Base-by-base conservation (phyloP, 768 basidiomycete species). In the Trametes cubensis region DNA sequence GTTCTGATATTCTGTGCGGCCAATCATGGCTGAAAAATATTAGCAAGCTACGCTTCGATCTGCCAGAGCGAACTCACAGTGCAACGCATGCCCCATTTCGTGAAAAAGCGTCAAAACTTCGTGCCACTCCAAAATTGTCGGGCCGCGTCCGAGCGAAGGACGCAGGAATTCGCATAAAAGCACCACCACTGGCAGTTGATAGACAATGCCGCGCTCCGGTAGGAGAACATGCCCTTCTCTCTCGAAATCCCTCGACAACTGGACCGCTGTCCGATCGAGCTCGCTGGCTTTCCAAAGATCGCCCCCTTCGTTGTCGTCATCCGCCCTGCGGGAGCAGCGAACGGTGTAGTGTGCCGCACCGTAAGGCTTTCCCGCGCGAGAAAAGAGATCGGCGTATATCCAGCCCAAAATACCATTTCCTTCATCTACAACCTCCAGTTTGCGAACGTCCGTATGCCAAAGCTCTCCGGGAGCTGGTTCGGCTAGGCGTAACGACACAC, bases 21-120 rank as follows among this genome's bases (percentile, higher is more conserved):
- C 96, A 63, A 98, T 89, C 97, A 99, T 99, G 1, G 97, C 96
- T 98, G 67, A 13, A 28, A 30, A 45, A n/a, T 47, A n/a, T n/a
- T n/a, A n/a, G n/a, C n/a, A n/a, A n/a, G n/a, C n/a, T n/a, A n/a
- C n/a, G n/a, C n/a, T n/a, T n/a, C n/a, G n/a, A n/a, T n/a, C n/a
- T n/a, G n/a, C n/a, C n/a, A n/a, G n/a, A n/a, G n/a, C n/a, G n/a
- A n/a, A 81, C 94, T 81, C 70, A 98, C 97, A 99, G 72, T 99
- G 97, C 85, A 99, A 94, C 14, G 97, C 97, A 76, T 99, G 97
- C 0, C 97, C 97, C 94, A 98, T 97, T 76, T 99, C 97, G 69
- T 99, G 97, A 77, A 95, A 97, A 23, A 98, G 78, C 2, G 96
- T 98, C 72, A 90, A 80, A 8, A 98, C 92, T 67, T 98, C 95